Conservation (phyloP, 2,329 filamentous ascomycete species). For the Celoporthe dispersa region DNA sequence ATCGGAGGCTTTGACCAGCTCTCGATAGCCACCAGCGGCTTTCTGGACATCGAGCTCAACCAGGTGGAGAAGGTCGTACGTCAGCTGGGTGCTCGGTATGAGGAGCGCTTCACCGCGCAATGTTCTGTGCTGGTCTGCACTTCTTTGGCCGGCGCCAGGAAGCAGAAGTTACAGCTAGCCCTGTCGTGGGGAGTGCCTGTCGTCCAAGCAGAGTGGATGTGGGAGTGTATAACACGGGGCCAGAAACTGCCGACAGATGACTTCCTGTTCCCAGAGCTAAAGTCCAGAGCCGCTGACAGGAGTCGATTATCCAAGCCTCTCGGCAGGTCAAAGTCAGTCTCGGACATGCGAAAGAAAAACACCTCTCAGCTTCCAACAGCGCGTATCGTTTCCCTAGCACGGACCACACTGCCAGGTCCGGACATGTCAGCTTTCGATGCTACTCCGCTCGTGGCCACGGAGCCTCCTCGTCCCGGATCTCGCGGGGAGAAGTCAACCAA, state of each 20-base stretch:
- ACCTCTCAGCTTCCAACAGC: slow-evolving; percentile 20
- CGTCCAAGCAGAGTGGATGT: slow-evolving; percentile 84
- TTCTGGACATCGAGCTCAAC: slow-evolving; percentile 80
- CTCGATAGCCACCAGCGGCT: slow-evolving; percentile 79
- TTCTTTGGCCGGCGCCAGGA: slow-evolving; percentile 58
- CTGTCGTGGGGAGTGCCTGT: slow-evolving; percentile 76
- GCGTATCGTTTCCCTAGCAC: slow-evolving; percentile 16
- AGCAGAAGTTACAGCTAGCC: slow-evolving; percentile 80
- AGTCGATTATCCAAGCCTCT: slow-evolving; percentile 14
- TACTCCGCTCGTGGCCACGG: slow-evolving; percentile 21
- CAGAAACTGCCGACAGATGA: slow-evolving; percentile 49
- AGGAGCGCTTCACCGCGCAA: slow-evolving; percentile 73
- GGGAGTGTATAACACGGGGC: slow-evolving; percentile 72
- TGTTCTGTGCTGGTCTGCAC: slow-evolving; percentile 81
- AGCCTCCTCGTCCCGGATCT: slow-evolving; percentile 7
- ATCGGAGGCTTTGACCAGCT: slow-evolving; percentile 72
- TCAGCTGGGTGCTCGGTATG: slow-evolving; percentile 79
- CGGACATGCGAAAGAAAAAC: slow-evolving; percentile 24
- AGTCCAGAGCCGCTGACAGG: slow-evolving; percentile 35
- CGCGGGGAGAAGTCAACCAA: slow-evolving; percentile 6
- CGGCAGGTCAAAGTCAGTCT: slow-evolving; percentile 24
- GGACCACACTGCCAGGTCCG: slow-evolving; percentile 19
- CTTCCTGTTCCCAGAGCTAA: slow-evolving; percentile 54
- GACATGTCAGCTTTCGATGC: slow-evolving; percentile 30
- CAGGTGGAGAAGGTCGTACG: slow-evolving; percentile 79